Conservation (phyloP, 73 alveolate genomes). For the Uronychia binucleata region DNA sequence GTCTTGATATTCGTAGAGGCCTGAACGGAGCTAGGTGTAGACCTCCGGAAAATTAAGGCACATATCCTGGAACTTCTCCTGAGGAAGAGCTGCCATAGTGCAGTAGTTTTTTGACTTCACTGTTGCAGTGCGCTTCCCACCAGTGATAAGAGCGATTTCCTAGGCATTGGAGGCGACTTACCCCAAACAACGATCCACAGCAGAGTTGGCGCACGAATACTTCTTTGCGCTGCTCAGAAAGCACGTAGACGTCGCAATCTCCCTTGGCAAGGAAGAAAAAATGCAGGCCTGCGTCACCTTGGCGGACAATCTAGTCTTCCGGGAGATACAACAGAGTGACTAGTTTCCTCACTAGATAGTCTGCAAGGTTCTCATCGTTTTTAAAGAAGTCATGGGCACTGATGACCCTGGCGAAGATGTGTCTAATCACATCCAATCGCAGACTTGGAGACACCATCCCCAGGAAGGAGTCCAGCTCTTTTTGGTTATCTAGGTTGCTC, state of each 20-base stretch:
- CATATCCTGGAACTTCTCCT: constrained; percentile 69
- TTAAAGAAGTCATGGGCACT: constrained; percentile 14
- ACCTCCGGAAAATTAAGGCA: constrained; percentile 27
- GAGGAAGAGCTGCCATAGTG: constrained; percentile 73
- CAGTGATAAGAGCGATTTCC: constrained; percentile 84
- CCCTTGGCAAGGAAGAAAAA: constrained; percentile 50
- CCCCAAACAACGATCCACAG: constrained; percentile 88
- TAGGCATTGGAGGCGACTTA: background rate
- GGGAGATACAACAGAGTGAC: constrained; percentile 30
- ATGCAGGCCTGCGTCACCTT: constrained; percentile 23
- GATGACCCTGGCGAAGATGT: constrained; percentile 16
- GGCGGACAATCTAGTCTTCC: constrained; percentile 37
- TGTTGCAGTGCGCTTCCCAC: constrained; percentile 88
- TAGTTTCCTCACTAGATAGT: constrained; percentile 23
- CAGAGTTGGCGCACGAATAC: constrained; percentile 63
- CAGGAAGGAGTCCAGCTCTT: constrained; percentile 18
- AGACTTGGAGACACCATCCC: constrained; percentile 34
- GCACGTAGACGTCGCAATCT: constrained; percentile 16
- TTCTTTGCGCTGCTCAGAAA: background rate
- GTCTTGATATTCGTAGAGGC: constrained; percentile 48
- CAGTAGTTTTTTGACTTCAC: constrained; percentile 74
- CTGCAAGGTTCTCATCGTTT: constrained; percentile 14
- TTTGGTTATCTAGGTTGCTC: constrained; percentile 14
- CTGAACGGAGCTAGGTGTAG: constrained; percentile 35
- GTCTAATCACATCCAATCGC: constrained; percentile 1